phyloP scores from a whole-genome alignment of 129 eudicot genomes.

The Dittrichia graveolens region DNA sequence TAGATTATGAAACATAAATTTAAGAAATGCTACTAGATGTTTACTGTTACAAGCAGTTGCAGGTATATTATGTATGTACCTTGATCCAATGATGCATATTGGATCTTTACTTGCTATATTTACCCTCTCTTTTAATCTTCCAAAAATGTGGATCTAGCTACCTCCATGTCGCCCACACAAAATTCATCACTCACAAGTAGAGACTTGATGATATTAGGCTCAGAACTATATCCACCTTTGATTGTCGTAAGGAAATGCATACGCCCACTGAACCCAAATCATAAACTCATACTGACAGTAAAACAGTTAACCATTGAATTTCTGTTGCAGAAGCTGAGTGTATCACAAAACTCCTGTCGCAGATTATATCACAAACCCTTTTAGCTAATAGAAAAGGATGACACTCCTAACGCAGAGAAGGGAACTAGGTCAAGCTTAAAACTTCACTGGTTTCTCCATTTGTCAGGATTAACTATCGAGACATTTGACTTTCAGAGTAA shows the following conservation, averaged over 20 bases:
- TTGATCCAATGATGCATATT: slow-evolving; percentile 27
- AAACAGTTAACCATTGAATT: neutral
- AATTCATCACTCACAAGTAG: slow-evolving; percentile 19
- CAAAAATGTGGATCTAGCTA: slow-evolving; percentile 27
- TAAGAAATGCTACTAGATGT: slow-evolving; percentile 22
- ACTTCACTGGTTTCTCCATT: neutral
- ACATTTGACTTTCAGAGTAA: neutral
- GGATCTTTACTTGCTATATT: slow-evolving; percentile 31
- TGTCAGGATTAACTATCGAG: neutral
- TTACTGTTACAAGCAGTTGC: slow-evolving; percentile 2
- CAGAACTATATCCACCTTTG: slow-evolving; percentile 9
- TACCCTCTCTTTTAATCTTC: slow-evolving; percentile 20
- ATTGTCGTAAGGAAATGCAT: slow-evolving; percentile 5
- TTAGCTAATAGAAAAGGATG: too few relatives aligned
- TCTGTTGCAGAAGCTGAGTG: slow-evolving; percentile 23
- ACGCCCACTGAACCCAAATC: slow-evolving; percentile 17
- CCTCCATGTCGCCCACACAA: slow-evolving; percentile 9
- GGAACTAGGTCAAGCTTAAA: too few relatives aligned
- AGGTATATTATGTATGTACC: slow-evolving; percentile 31
- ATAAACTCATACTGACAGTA: slow-evolving; percentile 15
- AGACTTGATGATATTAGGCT: slow-evolving; percentile 14
- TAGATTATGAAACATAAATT: slow-evolving; percentile 14
- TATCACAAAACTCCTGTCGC: slow-evolving; percentile 27
- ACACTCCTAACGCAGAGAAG: too few relatives aligned
- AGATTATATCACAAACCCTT: neutral